Percentiles rank a stretch among this genome's conserved stretches.
These are phyloP conservation scores for Dictyostelium brefeldianum DNA, from an alignment of 78 protist species.

Conservation along the genomic window DNA sequence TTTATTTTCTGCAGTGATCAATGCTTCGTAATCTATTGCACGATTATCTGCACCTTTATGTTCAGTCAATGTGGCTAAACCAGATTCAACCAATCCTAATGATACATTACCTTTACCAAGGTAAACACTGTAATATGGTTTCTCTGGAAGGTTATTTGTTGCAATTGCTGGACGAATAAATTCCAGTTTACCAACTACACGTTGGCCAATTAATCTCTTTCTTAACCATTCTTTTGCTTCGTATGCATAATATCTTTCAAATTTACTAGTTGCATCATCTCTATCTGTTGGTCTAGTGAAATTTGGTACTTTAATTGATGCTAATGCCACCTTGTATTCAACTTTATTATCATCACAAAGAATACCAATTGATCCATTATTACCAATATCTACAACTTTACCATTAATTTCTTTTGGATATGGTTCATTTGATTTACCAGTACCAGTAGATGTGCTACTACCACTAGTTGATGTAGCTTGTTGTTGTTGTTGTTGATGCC, in stretches of 20 bases:
- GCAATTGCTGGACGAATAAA: constrained; percentile 59
- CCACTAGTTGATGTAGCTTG: not conserved
- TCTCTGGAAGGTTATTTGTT: constrained; percentile 56
- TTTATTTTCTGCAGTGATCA: constrained; percentile 74
- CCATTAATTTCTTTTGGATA: constrained; percentile 72
- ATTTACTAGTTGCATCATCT: not conserved
- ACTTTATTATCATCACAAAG: not conserved
- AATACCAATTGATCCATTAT: constrained; percentile 58
- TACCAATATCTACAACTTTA: constrained; percentile 73
- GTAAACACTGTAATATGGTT: constrained; percentile 72
- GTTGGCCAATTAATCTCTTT: constrained; percentile 75
- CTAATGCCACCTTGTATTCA: constrained; percentile 38
- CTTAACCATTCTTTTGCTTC: constrained; percentile 84
- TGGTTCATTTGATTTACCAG: not conserved
- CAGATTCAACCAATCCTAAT: constrained; percentile 72
- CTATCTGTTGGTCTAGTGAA: constrained; percentile 19
- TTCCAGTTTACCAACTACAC: constrained; percentile 57
- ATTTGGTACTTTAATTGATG: constrained; percentile 36
- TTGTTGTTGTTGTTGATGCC: constrained; percentile 35
- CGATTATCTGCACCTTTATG: constrained; percentile 78
- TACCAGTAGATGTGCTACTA: not conserved
- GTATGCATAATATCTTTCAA: constrained; percentile 75
- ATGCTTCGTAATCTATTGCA: constrained; percentile 70
- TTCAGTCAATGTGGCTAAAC: constrained; percentile 62
- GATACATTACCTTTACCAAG: constrained; percentile 81